Conservation (phyloP, 1,284 basidiomycete genomes). For the Leccinum solheimii region DNA sequence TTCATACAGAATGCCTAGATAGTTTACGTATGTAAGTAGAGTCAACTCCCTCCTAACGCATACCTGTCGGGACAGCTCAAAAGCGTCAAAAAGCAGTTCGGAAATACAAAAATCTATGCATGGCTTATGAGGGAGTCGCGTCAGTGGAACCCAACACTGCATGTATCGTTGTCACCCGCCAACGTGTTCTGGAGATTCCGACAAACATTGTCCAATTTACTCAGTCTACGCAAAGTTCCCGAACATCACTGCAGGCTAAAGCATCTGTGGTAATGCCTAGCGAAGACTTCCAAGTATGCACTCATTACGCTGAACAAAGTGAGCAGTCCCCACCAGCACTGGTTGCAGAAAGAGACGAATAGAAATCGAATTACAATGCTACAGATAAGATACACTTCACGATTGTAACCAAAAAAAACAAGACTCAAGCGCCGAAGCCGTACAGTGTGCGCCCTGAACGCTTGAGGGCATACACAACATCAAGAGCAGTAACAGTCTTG, state of each 20-base stretch:
- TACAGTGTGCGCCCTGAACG: constrained; percentile 79
- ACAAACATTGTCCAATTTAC: neutral
- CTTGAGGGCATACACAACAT: constrained; percentile 83
- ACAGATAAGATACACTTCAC: constrained; percentile 32
- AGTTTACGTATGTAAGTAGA: too few species aligned
- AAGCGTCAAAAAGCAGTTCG: too few species aligned
- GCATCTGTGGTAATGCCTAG: neutral
- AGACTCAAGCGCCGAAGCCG: constrained; percentile 60
- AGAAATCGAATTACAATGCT: constrained; percentile 28
- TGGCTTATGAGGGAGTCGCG: too few species aligned
- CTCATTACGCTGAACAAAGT: neutral
- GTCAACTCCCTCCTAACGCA: too few species aligned
- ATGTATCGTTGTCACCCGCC: neutral
- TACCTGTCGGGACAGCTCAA: too few species aligned
- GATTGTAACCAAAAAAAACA: constrained; percentile 4
- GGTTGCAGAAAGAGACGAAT: neutral
- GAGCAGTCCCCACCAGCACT: neutral
- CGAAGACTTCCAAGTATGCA: neutral
- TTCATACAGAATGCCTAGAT: neutral
- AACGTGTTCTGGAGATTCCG: neutral
- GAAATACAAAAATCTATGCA: too few species aligned
- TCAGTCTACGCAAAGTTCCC: neutral
- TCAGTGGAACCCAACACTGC: too few species aligned
- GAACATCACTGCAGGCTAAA: neutral
- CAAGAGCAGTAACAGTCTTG: constrained; percentile 84